phyloP scores from a whole-genome alignment of 2,329 filamentous ascomycete species.

The Orbilia javanica region DNA sequence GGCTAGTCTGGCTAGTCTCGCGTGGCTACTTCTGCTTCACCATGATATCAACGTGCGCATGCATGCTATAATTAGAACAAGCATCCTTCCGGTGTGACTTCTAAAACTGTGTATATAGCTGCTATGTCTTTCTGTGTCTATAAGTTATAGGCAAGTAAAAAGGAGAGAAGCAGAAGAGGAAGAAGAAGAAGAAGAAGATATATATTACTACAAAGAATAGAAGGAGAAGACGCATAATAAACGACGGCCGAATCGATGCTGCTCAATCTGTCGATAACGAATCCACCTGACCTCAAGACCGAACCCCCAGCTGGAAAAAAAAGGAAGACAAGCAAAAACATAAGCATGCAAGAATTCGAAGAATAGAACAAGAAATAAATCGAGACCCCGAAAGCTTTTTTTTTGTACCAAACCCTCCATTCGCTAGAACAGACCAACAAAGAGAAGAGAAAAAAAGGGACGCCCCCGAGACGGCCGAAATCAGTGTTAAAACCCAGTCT shows the following conservation, averaged over 20 bases:
- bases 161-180: neutral
- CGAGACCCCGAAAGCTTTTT: constrained; percentile 14
- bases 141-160: too few relatives aligned
- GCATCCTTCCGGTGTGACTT: too few relatives aligned
- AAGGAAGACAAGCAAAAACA: neutral
- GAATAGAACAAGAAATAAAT: constrained; percentile 8
- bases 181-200: neutral
- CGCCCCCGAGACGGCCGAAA: constrained; percentile 32
- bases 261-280: constrained; percentile 19
- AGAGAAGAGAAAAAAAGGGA: constrained; percentile 7
- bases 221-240: neutral
- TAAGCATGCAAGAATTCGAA: neutral
- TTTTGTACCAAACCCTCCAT: constrained; percentile 18
- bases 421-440: constrained; percentile 17
- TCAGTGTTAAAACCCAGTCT: constrained; percentile 53
- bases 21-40: too few relatives aligned
- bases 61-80: too few relatives aligned
- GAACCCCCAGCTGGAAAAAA: neutral
- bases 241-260: neutral
- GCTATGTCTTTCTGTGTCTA: too few relatives aligned
- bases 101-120: too few relatives aligned
- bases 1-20: too few relatives aligned
- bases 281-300: neutral
- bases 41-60: too few relatives aligned
- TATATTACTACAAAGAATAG: constrained; percentile 20